Evolutionary conservation across 352 stramenopile genomes (phyloP).

Genomic region (Phytopythium aichiense): DNA sequence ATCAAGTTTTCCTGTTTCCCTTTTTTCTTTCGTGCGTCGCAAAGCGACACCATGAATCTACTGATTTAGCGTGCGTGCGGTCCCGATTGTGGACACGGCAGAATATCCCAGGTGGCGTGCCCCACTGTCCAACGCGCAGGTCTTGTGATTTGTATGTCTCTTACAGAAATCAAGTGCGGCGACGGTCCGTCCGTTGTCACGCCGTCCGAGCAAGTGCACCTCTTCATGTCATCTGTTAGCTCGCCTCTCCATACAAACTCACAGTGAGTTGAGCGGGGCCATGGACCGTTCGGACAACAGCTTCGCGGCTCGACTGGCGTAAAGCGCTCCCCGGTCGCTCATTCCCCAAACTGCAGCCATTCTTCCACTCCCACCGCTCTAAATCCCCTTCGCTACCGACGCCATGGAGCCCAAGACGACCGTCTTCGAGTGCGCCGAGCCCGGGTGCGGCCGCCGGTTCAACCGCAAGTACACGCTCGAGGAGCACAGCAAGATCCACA

Average conservation of each 20-base stretch:
- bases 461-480: slow-evolving; percentile 33
- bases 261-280: not conserved
- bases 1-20: not conserved
- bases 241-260: not conserved
- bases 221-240: not conserved
- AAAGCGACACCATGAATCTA: not conserved
- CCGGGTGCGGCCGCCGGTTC: slow-evolving; percentile 18
- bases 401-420: not conserved
- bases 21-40: not conserved
- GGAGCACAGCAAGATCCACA: slow-evolving; percentile 36
- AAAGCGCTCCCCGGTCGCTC: not conserved
- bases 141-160: slow-evolving; percentile 2
- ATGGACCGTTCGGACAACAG: not conserved
- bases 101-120: slow-evolving; percentile 8
- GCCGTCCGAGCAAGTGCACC: not conserved
- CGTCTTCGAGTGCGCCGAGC: slow-evolving; percentile 15
- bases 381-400: not conserved
- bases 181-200: not conserved
- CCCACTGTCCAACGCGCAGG: slow-evolving; percentile 4
- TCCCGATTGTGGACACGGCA: slow-evolving; percentile 5
- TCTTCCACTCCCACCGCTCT: not conserved
- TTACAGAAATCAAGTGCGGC: not conserved
- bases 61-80: not conserved
- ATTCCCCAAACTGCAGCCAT: slow-evolving; percentile 4
- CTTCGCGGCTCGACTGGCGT: not conserved